Base-by-base conservation (phyloP, 108 stramenopile genomes). In the Bacterosira constricta region DNA sequence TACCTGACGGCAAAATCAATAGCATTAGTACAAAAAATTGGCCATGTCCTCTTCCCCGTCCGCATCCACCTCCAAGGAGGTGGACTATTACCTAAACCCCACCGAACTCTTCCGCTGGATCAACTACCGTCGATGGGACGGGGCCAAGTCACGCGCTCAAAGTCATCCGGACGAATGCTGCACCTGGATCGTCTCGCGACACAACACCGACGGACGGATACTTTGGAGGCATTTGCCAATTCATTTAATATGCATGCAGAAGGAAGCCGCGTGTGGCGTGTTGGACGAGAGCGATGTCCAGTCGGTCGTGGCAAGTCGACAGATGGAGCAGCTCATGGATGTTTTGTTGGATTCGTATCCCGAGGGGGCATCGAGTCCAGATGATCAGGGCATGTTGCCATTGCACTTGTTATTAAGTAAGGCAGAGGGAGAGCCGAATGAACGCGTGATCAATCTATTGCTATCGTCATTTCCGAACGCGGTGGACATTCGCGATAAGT, bases 91-190 rank as follows among this genome's bases (percentile, higher is more conserved):
- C 61, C 74, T 79, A 12, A 85, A 85, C 39, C 84, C 84, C 4
- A 85, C 84, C 11, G 84, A 85, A 45, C 77, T 85, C 15, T 85
- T 85, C 66, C 81, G 84, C 9, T 85, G 84, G 84, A 85, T 85
- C 54, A 85, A 85, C 49, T 85, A 85, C 55, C 84, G 84, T 20
- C 79, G 84, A 60, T 85, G 84, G 84, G 84, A 85, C 53, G 84
- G 84, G 26, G 84, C 84, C 31, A 67, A 68, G 29, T 44, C 80
- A n/a, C 65, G 84, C 5, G 80, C 71, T 15, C 73, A 51, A 38
- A 69, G 71, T 36, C 75, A 76, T 44, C 79, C 79, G 12, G 79
- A 80, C 25, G 79, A 80, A 75, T 69, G 68, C 34, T 46, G 56
- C 61, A 80, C 79, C 2, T 80, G 79, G 79, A 75, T 80, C 37